Percentiles rank a stretch among this genome's conserved stretches.
Conservation (phyloP, 805 yeast species). For the Saturnispora silvae region DNA sequence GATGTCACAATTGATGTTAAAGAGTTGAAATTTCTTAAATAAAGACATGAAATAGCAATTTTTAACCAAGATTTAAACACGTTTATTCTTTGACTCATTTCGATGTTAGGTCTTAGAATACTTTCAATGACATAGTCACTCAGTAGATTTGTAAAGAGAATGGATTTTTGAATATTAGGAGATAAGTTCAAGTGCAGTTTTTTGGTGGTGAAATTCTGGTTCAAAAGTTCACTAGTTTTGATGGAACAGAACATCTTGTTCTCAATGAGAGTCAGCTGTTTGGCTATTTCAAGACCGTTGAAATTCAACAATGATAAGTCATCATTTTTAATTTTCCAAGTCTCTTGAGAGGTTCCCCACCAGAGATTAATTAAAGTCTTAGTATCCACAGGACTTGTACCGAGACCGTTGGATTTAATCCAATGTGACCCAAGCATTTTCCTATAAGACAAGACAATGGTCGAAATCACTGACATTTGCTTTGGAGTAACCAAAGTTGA, state of each 20-base stretch:
- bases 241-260: conserved; percentile 54
- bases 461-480: conserved; percentile 37
- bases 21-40: conserved; percentile 67
- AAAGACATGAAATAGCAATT: conserved; percentile 60
- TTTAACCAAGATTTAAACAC: conserved; percentile 63
- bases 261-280: conserved; percentile 66
- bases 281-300: conserved; percentile 66
- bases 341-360: conserved; percentile 41
- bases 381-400: conserved; percentile 23
- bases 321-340: conserved; percentile 47
- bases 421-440: conserved; percentile 40
- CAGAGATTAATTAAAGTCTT: conserved; percentile 32
- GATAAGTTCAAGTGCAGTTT: conserved; percentile 48
- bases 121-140: conserved; percentile 68
- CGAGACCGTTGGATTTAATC: conserved; percentile 18
- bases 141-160: conserved; percentile 59
- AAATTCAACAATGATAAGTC: conserved; percentile 44
- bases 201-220: conserved; percentile 52
- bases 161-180: conserved; percentile 51
- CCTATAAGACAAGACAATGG: conserved; percentile 41
- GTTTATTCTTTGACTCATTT: conserved; percentile 38
- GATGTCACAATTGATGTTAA: conserved; percentile 72
- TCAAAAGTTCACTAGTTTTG: conserved; percentile 54
- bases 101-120: conserved; percentile 42
- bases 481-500: conserved; percentile 24